Evolutionary conservation across 140 eudicot species (phyloP).

Genomic region (Senecio squalidus): DNA sequence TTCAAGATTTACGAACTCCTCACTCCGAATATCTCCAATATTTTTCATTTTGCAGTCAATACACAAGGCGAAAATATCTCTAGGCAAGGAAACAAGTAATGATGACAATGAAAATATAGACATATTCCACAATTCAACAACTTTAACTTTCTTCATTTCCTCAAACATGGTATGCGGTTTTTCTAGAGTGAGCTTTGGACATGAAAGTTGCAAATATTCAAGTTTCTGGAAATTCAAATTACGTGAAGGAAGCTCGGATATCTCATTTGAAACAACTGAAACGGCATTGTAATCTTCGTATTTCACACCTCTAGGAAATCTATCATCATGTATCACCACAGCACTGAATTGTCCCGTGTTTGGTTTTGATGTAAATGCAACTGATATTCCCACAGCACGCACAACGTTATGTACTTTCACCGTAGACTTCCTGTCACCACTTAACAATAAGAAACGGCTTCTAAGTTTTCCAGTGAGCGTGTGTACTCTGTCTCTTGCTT

Average conservation of each 20-base stretch:
- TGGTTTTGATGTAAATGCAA: slow-evolving; percentile 24
- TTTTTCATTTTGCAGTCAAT: slow-evolving; percentile 28
- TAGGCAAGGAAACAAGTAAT: slow-evolving; percentile 17
- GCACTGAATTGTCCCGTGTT: slow-evolving; percentile 15
- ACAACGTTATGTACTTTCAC: slow-evolving; percentile 43
- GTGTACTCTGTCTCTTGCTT: slow-evolving; percentile 30
- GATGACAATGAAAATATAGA: slow-evolving; percentile 23
- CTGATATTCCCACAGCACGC: slow-evolving; percentile 34
- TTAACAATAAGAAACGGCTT: slow-evolving; percentile 22
- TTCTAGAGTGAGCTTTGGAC: slow-evolving; percentile 27
- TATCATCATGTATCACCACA: slow-evolving; percentile 31
- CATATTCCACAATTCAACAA: slow-evolving; percentile 35
- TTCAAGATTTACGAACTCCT: slow-evolving; percentile 33
- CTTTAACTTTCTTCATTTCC: slow-evolving; percentile 18
- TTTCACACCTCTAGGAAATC: slow-evolving; percentile 25
- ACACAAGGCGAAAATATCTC: slow-evolving; percentile 22
- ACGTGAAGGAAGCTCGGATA: slow-evolving; percentile 34
- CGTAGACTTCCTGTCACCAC: slow-evolving; percentile 29
- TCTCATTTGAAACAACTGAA: slow-evolving; percentile 33
- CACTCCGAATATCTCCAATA: slow-evolving; percentile 26
- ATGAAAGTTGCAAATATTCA: slow-evolving; percentile 30
- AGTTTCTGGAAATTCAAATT: slow-evolving; percentile 16
- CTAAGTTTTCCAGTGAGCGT: slow-evolving; percentile 24
- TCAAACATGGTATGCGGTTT: slow-evolving; percentile 21
- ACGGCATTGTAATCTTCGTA: slow-evolving; percentile 19